Conservation (phyloP, 2,329 filamentous ascomycete genomes). For the Rutstroemia sp. region DNA sequence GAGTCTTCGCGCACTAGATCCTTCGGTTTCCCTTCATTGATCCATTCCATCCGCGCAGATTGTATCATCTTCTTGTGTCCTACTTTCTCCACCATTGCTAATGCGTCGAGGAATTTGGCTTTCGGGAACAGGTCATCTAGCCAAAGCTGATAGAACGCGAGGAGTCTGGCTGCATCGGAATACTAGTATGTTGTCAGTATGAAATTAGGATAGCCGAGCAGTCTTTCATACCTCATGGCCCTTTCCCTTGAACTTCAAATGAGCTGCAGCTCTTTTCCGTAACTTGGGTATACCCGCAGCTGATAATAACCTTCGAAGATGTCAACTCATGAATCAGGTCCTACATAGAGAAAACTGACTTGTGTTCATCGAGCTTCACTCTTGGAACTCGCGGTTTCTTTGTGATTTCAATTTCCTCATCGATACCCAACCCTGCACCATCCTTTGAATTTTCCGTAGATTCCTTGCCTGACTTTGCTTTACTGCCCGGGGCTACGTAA, state of each 20-base stretch:
- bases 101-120: constrained; percentile 84
- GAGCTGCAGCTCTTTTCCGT: constrained; percentile 59
- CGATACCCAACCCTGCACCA: constrained; percentile 63
- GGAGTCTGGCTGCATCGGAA: constrained; percentile 70
- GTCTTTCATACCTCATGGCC: constrained; percentile 66
- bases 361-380: constrained; percentile 80
- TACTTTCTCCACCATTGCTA: constrained; percentile 85
- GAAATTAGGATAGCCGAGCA: not conserved
- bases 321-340: constrained; percentile 14
- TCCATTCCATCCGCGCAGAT: constrained; percentile 71
- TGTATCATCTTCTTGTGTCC: constrained; percentile 79
- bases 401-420: constrained; percentile 74
- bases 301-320: constrained; percentile 62
- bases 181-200: constrained; percentile 46
- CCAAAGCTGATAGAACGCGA: constrained; percentile 94
- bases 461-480: constrained; percentile 36
- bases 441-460: constrained; percentile 34
- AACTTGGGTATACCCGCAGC: constrained; percentile 77
- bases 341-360: constrained; percentile 37
- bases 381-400: constrained; percentile 66
- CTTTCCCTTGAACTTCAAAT: constrained; percentile 80
- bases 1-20: constrained; percentile 23
- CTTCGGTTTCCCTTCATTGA: constrained; percentile 64
- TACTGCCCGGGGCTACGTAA: constrained; percentile 15
- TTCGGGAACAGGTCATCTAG: constrained; percentile 93